Evolutionary conservation across 1,284 basidiomycete genomes (phyloP).

Genomic region (Trichosporon ovoides): DNA sequence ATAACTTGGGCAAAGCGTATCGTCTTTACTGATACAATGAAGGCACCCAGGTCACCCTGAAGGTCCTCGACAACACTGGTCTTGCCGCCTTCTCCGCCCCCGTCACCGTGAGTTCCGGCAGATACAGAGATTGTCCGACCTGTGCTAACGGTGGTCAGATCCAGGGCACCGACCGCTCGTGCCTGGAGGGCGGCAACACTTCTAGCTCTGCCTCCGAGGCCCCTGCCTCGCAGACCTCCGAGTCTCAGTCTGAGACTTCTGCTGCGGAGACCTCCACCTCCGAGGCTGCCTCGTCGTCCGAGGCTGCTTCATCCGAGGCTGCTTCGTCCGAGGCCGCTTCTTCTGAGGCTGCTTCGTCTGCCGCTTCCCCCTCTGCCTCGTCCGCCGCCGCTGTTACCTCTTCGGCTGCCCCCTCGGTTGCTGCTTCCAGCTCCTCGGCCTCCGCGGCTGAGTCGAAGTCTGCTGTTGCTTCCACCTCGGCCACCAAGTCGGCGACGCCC

Average conservation of each 20-base stretch:
- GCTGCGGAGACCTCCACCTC: neutral
- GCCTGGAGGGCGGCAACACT: neutral
- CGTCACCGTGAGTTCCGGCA: constrained; percentile 24
- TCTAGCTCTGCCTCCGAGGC: neutral
- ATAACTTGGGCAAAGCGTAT: neutral
- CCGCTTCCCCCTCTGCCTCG: no score
- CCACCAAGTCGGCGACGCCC: constrained; percentile 11
- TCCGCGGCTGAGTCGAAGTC: neutral
- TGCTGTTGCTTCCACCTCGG: neutral
- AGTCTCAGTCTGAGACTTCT: neutral
- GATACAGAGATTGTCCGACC: no score
- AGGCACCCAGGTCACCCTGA: constrained; percentile 36
- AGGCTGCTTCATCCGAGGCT: neutral
- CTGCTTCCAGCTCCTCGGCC: neutral
- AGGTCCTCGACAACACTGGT: constrained; percentile 37
- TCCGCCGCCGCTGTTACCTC: no score
- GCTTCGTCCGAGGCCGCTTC: neutral
- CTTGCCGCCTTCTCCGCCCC: constrained; percentile 33
- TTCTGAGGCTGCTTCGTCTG: neutral
- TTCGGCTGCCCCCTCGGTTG: neutral
- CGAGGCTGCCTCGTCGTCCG: neutral
- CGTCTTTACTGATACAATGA: constrained; percentile 3
- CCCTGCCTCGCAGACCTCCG: neutral
- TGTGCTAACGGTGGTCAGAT: neutral
- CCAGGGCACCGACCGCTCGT: constrained; percentile 5